A percentile compares a stretch with the other conserved stretches of the same genome.
Conservation (phyloP, 176 grass and related monocot species). For the Musa beccarii region DNA sequence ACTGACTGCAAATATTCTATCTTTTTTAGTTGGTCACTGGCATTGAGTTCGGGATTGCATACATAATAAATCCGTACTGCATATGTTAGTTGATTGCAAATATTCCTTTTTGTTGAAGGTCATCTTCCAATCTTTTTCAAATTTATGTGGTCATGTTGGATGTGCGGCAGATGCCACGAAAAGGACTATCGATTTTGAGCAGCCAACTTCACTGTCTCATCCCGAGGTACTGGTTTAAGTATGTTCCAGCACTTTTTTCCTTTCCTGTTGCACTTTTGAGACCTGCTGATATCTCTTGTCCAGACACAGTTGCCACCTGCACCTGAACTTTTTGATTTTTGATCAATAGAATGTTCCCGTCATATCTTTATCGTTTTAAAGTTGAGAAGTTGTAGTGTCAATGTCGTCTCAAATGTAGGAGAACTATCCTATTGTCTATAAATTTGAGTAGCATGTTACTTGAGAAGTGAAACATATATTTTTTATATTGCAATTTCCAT, state of each 20-base stretch:
- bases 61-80: neutral
- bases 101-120: constrained; percentile 19
- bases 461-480: too few relatives aligned
- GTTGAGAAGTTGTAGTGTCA: neutral
- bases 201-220: constrained; percentile 61
- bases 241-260: neutral
- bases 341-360: too few relatives aligned
- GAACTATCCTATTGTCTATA: too few relatives aligned
- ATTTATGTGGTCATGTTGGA: constrained; percentile 18
- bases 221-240: constrained; percentile 46
- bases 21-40: neutral
- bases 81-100: neutral
- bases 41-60: neutral
- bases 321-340: neutral
- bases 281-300: neutral
- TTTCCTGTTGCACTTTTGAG: constrained; percentile 2
- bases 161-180: constrained; percentile 27
- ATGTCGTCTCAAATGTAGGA: too few relatives aligned
- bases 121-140: constrained; percentile 23
- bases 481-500: too few relatives aligned
- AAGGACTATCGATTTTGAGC: constrained; percentile 41
- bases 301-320: neutral
- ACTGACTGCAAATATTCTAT: neutral
- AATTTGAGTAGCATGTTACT: too few relatives aligned
- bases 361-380: neutral